These are phyloP conservation scores for Beauveria asiatica DNA, from an alignment of 2,329 filamentous ascomycete species.

Conservation along the genomic window DNA sequence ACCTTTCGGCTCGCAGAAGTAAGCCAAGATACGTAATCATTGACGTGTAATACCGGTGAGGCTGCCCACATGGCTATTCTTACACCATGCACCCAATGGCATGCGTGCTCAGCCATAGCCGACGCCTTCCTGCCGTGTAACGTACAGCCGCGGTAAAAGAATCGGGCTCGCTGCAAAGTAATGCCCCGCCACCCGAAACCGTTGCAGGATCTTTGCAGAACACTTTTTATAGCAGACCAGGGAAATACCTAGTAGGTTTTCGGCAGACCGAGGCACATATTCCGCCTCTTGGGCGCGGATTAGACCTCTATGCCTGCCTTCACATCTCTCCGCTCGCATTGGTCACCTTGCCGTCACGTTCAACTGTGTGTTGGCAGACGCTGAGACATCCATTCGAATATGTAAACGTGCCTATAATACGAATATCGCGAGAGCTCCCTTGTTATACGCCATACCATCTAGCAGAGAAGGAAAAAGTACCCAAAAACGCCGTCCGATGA, in stretches of 20 bases:
- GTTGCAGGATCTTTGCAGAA: background rate
- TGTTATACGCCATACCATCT: conserved; percentile 8
- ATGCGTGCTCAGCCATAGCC: background rate
- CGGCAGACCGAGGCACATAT: background rate
- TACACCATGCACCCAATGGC: background rate
- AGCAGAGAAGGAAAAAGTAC: background rate
- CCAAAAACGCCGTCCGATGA: conserved; percentile 11
- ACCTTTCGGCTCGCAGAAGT: background rate
- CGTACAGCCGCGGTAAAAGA: background rate
- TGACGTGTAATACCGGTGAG: background rate
- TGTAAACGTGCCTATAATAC: background rate
- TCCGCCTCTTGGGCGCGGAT: background rate
- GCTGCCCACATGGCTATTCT: background rate
- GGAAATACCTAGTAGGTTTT: background rate
- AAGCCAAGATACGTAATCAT: background rate
- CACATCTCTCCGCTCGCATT: background rate
- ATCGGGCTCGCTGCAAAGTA: background rate
- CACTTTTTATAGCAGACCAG: background rate
- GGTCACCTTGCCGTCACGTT: background rate
- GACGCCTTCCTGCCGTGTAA: background rate
- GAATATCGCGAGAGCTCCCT: conserved; percentile 6
- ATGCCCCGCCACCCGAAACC: background rate
- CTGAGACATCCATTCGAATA: conserved; percentile 1
- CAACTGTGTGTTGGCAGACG: background rate
- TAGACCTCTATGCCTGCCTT: background rate